Conservation (phyloP, 208 protist species). For the Tetramitus jugosus region DNA sequence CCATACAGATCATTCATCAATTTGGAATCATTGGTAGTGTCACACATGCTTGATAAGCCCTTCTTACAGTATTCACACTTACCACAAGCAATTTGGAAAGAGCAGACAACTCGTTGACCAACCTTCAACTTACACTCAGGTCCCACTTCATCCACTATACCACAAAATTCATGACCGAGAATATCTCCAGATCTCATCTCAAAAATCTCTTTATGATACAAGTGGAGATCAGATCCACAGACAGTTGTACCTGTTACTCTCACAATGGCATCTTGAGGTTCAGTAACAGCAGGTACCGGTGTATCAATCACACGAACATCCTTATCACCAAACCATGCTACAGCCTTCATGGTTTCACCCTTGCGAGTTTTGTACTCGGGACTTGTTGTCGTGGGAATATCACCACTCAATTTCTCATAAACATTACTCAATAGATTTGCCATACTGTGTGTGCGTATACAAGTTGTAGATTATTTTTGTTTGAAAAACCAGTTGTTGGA, state of each 20-base stretch:
- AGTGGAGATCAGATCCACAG: no score
- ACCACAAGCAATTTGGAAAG: no score
- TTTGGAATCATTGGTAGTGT: slow-evolving; percentile 28
- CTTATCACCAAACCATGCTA: no score
- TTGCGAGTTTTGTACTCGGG: not conserved
- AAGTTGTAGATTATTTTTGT: not conserved
- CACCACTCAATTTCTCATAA: not conserved
- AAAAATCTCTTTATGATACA: no score
- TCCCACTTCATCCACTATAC: slow-evolving; percentile 36
- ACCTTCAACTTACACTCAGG: slow-evolving; percentile 31
- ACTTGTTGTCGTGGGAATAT: not conserved
- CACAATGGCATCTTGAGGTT: no score
- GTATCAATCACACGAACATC: no score
- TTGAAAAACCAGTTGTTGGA: not conserved
- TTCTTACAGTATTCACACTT: slow-evolving; percentile 44
- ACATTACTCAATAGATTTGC: not conserved
- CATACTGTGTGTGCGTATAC: no score
- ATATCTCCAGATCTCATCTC: slow-evolving; percentile 42
- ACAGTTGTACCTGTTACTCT: no score
- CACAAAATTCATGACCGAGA: slow-evolving; percentile 41
- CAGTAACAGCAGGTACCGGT: no score
- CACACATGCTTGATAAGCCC: slow-evolving; percentile 32
- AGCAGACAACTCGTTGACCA: no score
- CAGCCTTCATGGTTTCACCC: no score
- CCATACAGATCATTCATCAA: slow-evolving; percentile 41